These are phyloP conservation scores for Hyaloscypha variabilis DNA, from an alignment of 495 filamentous ascomycete genomes.

Conservation along the genomic window DNA sequence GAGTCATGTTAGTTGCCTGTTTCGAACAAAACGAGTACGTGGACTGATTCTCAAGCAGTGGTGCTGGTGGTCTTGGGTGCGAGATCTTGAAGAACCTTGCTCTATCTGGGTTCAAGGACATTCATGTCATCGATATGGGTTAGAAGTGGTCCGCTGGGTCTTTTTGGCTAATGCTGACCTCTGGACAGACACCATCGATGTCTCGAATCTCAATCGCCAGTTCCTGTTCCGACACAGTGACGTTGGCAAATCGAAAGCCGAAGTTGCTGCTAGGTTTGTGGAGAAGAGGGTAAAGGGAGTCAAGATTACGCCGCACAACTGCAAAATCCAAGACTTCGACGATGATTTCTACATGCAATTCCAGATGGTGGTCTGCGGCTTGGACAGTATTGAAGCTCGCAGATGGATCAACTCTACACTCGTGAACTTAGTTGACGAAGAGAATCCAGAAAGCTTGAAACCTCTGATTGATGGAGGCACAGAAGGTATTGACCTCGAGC, in stretches of 20 bases:
- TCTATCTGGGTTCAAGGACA: conserved; percentile 92
- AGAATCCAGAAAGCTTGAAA: conserved; percentile 80
- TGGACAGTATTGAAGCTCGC: conserved; percentile 95
- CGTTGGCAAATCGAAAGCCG: conserved; percentile 92
- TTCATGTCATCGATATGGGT: conserved; percentile 99
- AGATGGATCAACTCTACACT: conserved; percentile 98
- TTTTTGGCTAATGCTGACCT: conserved; percentile 8
- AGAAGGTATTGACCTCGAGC: conserved; percentile 60
- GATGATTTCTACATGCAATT: conserved; percentile 99
- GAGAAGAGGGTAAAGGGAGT: conserved; percentile 86
- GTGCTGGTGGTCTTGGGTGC: conserved; percentile 93
- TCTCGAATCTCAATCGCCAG: conserved; percentile 97
- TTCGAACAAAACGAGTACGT: not conserved
- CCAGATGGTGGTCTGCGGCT: conserved; percentile 88
- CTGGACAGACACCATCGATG: conserved; percentile 85
- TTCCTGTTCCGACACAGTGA: conserved; percentile 94
- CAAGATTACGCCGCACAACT: conserved; percentile 89
- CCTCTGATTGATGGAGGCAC: conserved; percentile 96
- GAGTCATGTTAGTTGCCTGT: conserved; percentile 33
- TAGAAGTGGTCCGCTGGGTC: conserved; percentile 18
- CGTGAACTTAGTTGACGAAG: conserved; percentile 82
- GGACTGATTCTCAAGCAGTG: conserved; percentile 51
- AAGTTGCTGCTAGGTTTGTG: conserved; percentile 89
- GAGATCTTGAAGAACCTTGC: conserved; percentile 97
- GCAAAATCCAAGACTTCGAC: conserved; percentile 96